These are phyloP conservation scores for Borealophlyctis nickersoniae DNA, from an alignment of 192 early-diverging fungal genomes.

Conservation along the genomic window DNA sequence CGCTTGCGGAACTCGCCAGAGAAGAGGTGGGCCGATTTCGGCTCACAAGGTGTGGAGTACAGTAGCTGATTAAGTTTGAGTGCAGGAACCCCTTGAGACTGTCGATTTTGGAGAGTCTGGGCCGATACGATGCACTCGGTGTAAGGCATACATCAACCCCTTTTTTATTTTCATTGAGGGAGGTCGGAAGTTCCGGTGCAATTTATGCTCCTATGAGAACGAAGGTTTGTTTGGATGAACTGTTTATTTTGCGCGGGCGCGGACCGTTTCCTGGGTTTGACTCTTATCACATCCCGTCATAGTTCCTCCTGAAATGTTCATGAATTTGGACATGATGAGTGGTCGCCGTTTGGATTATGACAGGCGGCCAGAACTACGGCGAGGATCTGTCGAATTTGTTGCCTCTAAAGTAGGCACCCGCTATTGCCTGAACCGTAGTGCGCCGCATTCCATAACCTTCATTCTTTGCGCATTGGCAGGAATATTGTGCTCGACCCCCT, in stretches of 20 bases:
- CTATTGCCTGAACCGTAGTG: not conserved
- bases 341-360: slow-evolving; percentile 81
- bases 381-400: slow-evolving; percentile 88
- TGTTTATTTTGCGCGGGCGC: not conserved
- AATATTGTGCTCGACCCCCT: slow-evolving; percentile 69
- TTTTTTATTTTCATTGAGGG: slow-evolving; percentile 84
- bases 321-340: slow-evolving; percentile 90
- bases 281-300: not conserved
- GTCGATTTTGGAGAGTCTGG: slow-evolving; percentile 84
- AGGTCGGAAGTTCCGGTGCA: slow-evolving; percentile 90
- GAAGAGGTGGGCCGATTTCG: slow-evolving; percentile 64
- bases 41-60: slow-evolving; percentile 6
- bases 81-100: slow-evolving; percentile 63
- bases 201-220: slow-evolving; percentile 88
- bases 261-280: not conserved
- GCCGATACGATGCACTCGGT: slow-evolving; percentile 85
- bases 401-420: slow-evolving; percentile 58
- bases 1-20: slow-evolving; percentile 76
- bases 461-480: slow-evolving; percentile 33
- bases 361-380: slow-evolving; percentile 81
- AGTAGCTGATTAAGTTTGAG: slow-evolving; percentile 7
- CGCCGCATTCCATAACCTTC: not conserved
- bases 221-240: slow-evolving; percentile 43
- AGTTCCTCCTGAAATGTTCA: slow-evolving; percentile 87
- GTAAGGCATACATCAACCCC: slow-evolving; percentile 94